Conservation (phyloP, 345 rosid species). For the Bruguiera gymnorhiza region DNA sequence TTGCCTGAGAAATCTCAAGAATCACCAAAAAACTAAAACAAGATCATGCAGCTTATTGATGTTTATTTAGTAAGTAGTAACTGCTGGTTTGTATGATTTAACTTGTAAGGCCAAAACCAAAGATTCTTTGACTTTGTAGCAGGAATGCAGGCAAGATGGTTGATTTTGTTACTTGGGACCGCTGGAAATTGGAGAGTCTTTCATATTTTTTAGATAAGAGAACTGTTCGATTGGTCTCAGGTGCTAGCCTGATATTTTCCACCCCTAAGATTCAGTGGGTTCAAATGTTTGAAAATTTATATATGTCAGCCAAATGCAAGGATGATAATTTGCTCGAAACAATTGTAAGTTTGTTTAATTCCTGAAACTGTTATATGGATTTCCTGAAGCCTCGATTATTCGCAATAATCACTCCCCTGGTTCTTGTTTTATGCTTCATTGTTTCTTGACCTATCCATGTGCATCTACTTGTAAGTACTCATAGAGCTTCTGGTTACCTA, state of each 20-base stretch:
- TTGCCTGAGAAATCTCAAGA: too few relatives aligned
- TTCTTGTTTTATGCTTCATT: too few relatives aligned
- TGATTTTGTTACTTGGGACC: constrained; percentile 47
- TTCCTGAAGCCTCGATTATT: constrained; percentile 2
- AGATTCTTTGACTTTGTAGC: constrained; percentile 19
- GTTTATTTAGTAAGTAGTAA: not conserved
- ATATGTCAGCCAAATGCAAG: constrained; percentile 26
- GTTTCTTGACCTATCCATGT: too few relatives aligned
- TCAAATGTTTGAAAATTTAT: constrained; percentile 48
- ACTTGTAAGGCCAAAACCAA: constrained; percentile 10
- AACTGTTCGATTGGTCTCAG: constrained; percentile 70
- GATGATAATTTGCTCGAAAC: constrained; percentile 39
- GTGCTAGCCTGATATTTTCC: constrained; percentile 70
- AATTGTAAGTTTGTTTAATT: constrained; percentile 44
- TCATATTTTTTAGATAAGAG: constrained; percentile 62
- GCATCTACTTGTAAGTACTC: too few relatives aligned
- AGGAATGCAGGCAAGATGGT: constrained; percentile 40
- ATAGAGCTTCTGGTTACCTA: too few relatives aligned
- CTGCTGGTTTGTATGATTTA: constrained; percentile 11
- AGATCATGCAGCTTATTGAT: not conserved
- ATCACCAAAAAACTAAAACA: not conserved
- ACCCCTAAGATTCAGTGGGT: constrained; percentile 57
- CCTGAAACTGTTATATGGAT: constrained; percentile 9
- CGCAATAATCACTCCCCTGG: too few relatives aligned
- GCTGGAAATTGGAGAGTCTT: constrained; percentile 55